Percentiles rank a stretch among this genome's conserved stretches.
Conservation (phyloP, 1,139 yeast genomes). For the Yamadazyma sp. region DNA sequence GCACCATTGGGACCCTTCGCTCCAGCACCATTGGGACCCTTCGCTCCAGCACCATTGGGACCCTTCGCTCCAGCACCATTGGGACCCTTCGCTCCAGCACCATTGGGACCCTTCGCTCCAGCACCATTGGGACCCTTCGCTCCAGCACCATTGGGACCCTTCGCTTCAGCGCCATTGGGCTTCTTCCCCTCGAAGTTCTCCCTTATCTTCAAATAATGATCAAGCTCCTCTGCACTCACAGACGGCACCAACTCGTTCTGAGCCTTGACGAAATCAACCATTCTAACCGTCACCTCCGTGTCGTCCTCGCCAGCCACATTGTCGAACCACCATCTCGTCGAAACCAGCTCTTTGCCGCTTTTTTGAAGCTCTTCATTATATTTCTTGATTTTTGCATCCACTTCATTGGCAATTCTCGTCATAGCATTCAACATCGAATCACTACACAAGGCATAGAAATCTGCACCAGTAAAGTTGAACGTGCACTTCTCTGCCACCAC, state of each 20-base stretch:
- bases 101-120: too few relatives aligned
- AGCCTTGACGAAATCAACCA: slow-evolving; percentile 76
- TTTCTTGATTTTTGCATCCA: slow-evolving; percentile 60
- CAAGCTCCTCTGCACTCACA: slow-evolving; percentile 83
- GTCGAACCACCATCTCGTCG: slow-evolving; percentile 91
- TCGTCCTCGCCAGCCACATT: slow-evolving; percentile 71
- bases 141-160: background rate
- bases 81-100: too few relatives aligned
- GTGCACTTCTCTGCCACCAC: slow-evolving; percentile 74
- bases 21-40: too few relatives aligned
- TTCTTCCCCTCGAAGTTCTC: slow-evolving; percentile 65
- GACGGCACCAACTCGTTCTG: slow-evolving; percentile 73
- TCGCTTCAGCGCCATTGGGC: background rate
- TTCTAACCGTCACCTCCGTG: slow-evolving; percentile 63
- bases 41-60: too few relatives aligned
- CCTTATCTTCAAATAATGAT: slow-evolving; percentile 76
- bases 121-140: too few relatives aligned
- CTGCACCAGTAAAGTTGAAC: slow-evolving; percentile 94
- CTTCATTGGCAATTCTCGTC: slow-evolving; percentile 80
- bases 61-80: slow-evolving; percentile 40
- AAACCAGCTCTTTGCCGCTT: slow-evolving; percentile 41
- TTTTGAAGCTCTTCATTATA: slow-evolving; percentile 41
- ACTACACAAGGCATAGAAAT: slow-evolving; percentile 91
- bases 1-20: background rate
- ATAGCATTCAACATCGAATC: slow-evolving; percentile 95